Conservation (phyloP, 192 early-diverging fungal species). For the Coemansia biformis region DNA sequence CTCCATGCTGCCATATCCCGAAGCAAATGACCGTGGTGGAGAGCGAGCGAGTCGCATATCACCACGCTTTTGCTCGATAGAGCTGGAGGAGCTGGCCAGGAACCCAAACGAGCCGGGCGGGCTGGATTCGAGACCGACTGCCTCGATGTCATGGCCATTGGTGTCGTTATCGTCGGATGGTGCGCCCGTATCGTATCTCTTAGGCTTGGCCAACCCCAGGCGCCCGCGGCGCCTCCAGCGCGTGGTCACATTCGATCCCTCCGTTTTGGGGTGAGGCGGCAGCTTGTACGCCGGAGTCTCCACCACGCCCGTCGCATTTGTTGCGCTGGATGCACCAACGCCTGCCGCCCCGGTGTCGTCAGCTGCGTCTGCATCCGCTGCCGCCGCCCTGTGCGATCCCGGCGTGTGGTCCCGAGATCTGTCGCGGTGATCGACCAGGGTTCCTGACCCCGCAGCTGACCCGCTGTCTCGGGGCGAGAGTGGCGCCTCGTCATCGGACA, state of each 20-base stretch:
- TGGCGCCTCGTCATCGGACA: not conserved
- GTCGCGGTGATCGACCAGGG: no score
- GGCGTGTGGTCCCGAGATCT: no score
- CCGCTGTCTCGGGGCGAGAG: not conserved
- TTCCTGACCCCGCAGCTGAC: no score
- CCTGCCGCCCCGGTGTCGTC: not conserved
- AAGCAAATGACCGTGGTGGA: constrained; percentile 10
- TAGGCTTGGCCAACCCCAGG: constrained; percentile 45
- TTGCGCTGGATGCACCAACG: not conserved
- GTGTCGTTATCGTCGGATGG: constrained; percentile 18
- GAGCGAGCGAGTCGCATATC: constrained; percentile 13
- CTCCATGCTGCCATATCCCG: constrained; percentile 14
- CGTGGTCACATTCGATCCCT: constrained; percentile 33
- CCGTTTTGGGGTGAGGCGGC: constrained; percentile 23
- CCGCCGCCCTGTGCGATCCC: not conserved
- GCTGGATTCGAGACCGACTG: constrained; percentile 5
- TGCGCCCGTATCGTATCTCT: constrained; percentile 12
- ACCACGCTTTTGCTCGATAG: constrained; percentile 8
- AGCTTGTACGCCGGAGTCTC: constrained; percentile 47
- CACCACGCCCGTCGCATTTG: not conserved
- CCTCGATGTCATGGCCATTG: constrained; percentile 6
- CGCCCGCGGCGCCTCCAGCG: constrained; percentile 42
- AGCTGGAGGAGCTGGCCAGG: constrained; percentile 10
- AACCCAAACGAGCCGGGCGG: constrained; percentile 26
- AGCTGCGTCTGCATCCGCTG: not conserved